Evolutionary conservation across 768 basidiomycete species (phyloP).

Genomic region (Amanita muscaria): DNA sequence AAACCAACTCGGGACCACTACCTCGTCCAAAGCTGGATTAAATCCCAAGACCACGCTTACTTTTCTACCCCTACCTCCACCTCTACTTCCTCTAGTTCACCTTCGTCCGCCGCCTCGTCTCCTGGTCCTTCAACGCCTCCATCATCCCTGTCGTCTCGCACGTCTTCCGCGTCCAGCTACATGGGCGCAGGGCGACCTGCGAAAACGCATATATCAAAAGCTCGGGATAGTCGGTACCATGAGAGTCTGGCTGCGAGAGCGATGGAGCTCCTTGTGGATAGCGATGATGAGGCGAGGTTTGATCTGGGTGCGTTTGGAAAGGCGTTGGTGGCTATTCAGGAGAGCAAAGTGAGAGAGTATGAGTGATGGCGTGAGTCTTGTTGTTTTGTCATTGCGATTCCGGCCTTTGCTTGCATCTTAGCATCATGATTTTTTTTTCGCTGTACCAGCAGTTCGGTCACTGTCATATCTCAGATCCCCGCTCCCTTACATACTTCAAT

Average conservation of each 20-base stretch:
- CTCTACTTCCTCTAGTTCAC: background rate
- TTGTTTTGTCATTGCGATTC: too few relatives aligned
- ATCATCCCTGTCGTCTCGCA: slow-evolving; percentile 5
- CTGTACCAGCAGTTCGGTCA: too few relatives aligned
- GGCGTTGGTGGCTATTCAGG: slow-evolving; percentile 17
- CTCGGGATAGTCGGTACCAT: background rate
- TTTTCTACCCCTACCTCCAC: slow-evolving; percentile 5
- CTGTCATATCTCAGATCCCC: too few relatives aligned
- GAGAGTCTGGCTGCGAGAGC: slow-evolving; percentile 8
- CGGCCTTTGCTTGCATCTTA: too few relatives aligned
- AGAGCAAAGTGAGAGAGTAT: background rate
- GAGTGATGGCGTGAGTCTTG: background rate
- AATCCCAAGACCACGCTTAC: slow-evolving; percentile 8
- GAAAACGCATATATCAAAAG: background rate
- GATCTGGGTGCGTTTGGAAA: slow-evolving; percentile 19
- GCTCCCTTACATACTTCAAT: too few relatives aligned
- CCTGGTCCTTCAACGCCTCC: slow-evolving; percentile 4
- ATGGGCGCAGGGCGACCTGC: background rate
- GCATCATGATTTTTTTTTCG: too few relatives aligned
- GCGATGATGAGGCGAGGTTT: slow-evolving; percentile 14
- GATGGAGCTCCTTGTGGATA: slow-evolving; percentile 14
- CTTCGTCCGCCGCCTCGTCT: slow-evolving; percentile 2
- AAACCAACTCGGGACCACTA: slow-evolving; percentile 31
- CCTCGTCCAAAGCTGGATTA: slow-evolving; percentile 30
- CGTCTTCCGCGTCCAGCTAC: slow-evolving; percentile 1